phyloP scores from a whole-genome alignment of 192 early-diverging fungal genomes.

The Powellomyces hirtus region DNA sequence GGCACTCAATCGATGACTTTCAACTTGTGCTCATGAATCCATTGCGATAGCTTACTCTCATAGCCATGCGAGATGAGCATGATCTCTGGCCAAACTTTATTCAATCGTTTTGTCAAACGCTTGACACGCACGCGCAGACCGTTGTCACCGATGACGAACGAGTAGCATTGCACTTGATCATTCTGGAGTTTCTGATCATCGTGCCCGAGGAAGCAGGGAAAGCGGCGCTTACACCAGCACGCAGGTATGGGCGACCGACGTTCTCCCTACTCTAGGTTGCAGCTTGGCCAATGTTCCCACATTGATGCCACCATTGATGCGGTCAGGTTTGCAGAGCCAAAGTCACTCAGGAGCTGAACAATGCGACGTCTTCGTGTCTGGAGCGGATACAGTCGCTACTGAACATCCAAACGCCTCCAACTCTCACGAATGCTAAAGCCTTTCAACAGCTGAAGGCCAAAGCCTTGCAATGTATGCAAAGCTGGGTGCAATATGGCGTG shows the following conservation, averaged over 20 bases:
- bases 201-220: conserved; percentile 36
- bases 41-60: conserved; percentile 20
- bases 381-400: neutral
- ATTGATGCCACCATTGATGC: no score
- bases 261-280: no score
- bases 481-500: conserved; percentile 28
- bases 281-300: no score
- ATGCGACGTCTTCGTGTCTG: neutral
- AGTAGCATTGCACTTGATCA: conserved; percentile 6
- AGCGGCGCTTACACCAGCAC: conserved; percentile 7
- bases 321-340: conserved; percentile 3
- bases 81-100: conserved; percentile 29
- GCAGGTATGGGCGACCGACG: conserved; percentile 5
- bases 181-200: conserved; percentile 36
- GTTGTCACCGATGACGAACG: neutral
- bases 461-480: conserved; percentile 24
- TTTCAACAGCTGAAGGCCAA: neutral
- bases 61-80: conserved; percentile 22
- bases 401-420: neutral
- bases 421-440: neutral
- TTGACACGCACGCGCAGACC: conserved; percentile 3
- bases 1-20: neutral
- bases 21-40: no score
- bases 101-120: neutral
- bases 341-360: conserved; percentile 11